Evolutionary conservation across 2,329 filamentous ascomycete species (phyloP).

Genomic region (Blumeria hordei): DNA sequence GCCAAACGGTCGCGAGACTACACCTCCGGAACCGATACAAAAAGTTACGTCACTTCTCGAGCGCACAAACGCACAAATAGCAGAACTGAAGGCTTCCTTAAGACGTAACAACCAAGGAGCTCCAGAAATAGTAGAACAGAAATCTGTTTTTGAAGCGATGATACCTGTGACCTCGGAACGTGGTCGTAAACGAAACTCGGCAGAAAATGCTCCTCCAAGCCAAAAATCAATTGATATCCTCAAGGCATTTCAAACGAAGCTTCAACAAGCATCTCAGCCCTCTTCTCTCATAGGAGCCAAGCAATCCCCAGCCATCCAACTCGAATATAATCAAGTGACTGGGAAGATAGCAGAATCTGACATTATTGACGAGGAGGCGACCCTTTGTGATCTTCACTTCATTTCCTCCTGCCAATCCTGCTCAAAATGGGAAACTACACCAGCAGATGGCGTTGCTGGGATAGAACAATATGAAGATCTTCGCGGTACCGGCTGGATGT

Average conservation of each 20-base stretch:
- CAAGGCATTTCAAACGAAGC: constrained; percentile 54
- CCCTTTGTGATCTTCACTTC: constrained; percentile 81
- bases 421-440: constrained; percentile 43
- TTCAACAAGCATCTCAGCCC: constrained; percentile 28
- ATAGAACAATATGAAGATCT: constrained; percentile 30
- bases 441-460: constrained; percentile 13
- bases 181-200: constrained; percentile 44
- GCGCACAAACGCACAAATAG: constrained; percentile 56
- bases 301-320: neutral
- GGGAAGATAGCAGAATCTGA: constrained; percentile 3
- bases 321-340: neutral
- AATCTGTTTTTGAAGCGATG: constrained; percentile 46
- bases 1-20: neutral
- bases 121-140: constrained; percentile 31
- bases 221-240: constrained; percentile 44
- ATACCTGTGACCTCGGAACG: constrained; percentile 47
- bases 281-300: neutral
- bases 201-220: constrained; percentile 30
- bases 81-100: constrained; percentile 61
- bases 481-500: constrained; percentile 57
- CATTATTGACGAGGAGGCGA: constrained; percentile 40
- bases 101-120: constrained; percentile 33
- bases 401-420: constrained; percentile 90
- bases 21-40: constrained; percentile 16
- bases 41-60: constrained; percentile 27